Evolutionary conservation across 306 rosid species (phyloP).

Genomic region (Abrus precatorius): DNA sequence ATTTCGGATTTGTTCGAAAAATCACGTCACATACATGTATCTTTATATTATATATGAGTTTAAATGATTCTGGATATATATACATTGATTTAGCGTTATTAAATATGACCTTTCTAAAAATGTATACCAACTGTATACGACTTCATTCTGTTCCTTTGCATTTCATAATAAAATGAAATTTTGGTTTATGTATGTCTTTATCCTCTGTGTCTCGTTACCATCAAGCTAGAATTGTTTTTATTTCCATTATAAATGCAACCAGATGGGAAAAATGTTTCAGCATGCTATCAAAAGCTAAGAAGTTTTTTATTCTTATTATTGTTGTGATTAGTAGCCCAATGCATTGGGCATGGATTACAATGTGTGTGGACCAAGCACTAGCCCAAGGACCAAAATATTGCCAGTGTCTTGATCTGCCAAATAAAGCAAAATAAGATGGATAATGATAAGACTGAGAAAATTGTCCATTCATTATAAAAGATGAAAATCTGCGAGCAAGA

Average conservation of each 20-base stretch:
- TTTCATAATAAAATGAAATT: background rate
- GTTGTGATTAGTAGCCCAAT: background rate
- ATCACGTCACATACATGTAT: background rate
- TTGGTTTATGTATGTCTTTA: background rate
- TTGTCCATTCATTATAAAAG: background rate
- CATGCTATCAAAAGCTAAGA: background rate
- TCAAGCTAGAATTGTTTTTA: background rate
- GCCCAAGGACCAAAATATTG: conserved; percentile 7
- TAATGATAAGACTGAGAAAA: background rate
- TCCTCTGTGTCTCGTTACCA: background rate
- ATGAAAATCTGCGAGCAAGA: background rate
- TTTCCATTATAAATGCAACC: background rate
- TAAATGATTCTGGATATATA: too few relatives aligned
- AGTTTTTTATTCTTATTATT: background rate
- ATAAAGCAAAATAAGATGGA: background rate
- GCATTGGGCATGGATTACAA: conserved; percentile 17
- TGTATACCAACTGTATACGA: too few relatives aligned
- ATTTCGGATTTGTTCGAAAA: background rate
- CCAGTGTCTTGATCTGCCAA: background rate
- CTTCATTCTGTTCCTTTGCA: background rate
- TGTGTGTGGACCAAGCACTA: background rate
- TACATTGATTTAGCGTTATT: too few relatives aligned
- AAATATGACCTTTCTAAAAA: too few relatives aligned
- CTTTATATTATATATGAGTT: too few relatives aligned
- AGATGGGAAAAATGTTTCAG: background rate